These are phyloP conservation scores for Salix purpurea DNA, from an alignment of 345 rosid species.

Conservation along the genomic window DNA sequence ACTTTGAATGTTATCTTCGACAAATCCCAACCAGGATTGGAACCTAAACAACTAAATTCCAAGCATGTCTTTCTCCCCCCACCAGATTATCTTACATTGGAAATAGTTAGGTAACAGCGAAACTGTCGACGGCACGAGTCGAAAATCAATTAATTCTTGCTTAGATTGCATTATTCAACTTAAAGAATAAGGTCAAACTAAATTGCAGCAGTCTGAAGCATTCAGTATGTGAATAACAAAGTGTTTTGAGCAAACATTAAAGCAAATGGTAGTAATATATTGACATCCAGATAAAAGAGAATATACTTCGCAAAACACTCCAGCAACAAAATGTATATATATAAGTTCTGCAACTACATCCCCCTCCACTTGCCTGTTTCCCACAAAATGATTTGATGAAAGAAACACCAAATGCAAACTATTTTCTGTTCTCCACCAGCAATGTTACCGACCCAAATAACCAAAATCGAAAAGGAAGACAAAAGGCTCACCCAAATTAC, in stretches of 20 bases:
- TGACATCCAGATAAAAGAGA: constrained; percentile 7
- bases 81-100: not conserved
- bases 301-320: constrained; percentile 17
- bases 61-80: not conserved
- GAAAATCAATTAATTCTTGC: not conserved
- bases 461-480: not conserved
- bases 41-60: not conserved
- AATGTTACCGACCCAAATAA: constrained; percentile 6
- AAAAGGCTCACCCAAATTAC: constrained; percentile 7
- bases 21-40: not conserved
- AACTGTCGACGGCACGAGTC: not conserved
- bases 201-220: not conserved
- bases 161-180: not conserved
- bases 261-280: constrained; percentile 7
- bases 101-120: not conserved
- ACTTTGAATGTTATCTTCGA: not conserved
- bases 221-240: not conserved
- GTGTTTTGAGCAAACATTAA: not conserved
- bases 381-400: constrained; percentile 10
- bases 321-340: not conserved
- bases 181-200: not conserved
- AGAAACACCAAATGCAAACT: constrained; percentile 15
- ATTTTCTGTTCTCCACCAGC: constrained; percentile 6
- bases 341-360: not conserved
- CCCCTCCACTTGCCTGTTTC: not conserved